These are phyloP conservation scores for Simplicillium aogashimaense DNA, from an alignment of 2,329 filamentous ascomycete species.

Conservation along the genomic window DNA sequence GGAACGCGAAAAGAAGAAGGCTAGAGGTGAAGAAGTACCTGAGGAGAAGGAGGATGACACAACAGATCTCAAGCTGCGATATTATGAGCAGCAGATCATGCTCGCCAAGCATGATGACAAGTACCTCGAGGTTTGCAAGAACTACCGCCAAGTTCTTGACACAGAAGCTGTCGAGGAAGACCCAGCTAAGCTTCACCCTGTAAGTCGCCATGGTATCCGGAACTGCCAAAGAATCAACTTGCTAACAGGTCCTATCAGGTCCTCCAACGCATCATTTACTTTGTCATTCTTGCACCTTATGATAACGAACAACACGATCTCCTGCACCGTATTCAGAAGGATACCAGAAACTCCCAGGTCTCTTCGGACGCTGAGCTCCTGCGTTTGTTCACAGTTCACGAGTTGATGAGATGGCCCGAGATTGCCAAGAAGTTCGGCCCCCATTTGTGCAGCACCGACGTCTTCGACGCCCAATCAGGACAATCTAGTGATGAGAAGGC, in stretches of 20 bases:
- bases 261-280: constrained; percentile 93
- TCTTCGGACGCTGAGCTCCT: constrained; percentile 75
- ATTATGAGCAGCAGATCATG: constrained; percentile 95
- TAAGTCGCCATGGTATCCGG: constrained; percentile 35
- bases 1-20: constrained; percentile 77
- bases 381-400: constrained; percentile 88
- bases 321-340: constrained; percentile 82
- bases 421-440: constrained; percentile 82
- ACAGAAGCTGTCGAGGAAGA: constrained; percentile 93
- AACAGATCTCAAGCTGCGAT: constrained; percentile 89
- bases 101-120: constrained; percentile 95
- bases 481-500: constrained; percentile 70
- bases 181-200: constrained; percentile 71
- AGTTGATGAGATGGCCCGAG: constrained; percentile 97
- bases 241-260: constrained; percentile 40
- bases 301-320: constrained; percentile 99
- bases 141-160: constrained; percentile 93
- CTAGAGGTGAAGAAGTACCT: constrained; percentile 68
- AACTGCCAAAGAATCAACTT: neutral
- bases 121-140: constrained; percentile 95
- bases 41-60: constrained; percentile 78
- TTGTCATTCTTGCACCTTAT: constrained; percentile 89
- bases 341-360: constrained; percentile 70
- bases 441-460: constrained; percentile 79
- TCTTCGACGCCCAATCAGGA: constrained; percentile 63